phyloP scores from a whole-genome alignment of 179 eudicot species.

The Heliamphora pulchella region DNA sequence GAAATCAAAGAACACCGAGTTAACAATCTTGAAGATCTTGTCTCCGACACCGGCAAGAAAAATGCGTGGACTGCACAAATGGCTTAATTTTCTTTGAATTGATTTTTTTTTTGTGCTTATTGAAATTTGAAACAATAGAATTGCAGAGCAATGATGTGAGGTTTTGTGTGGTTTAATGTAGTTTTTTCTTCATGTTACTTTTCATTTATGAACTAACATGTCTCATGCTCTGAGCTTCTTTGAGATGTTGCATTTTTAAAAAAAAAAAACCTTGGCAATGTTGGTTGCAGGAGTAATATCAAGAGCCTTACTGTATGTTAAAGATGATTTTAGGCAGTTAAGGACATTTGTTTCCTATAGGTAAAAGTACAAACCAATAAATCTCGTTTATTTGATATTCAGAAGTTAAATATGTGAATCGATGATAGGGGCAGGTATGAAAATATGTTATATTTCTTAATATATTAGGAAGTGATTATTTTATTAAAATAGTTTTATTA shows the following conservation, averaged over 20 bases:
- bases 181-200: background rate
- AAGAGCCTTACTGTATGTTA: conserved; percentile 77
- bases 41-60: conserved; percentile 36
- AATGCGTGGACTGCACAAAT: background rate
- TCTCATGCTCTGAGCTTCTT: background rate
- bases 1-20: conserved; percentile 49
- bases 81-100: background rate
- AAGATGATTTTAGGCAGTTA: conserved; percentile 75
- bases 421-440: too few species aligned
- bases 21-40: conserved; percentile 52
- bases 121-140: background rate
- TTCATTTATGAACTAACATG: background rate
- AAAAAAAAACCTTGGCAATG: background rate
- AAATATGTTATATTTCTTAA: too few species aligned
- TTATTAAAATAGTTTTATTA: too few species aligned
- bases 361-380: conserved; percentile 25
- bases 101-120: background rate
- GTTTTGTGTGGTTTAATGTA: background rate
- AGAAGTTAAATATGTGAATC: too few species aligned
- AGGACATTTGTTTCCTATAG: conserved; percentile 73
- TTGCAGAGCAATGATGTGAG: background rate
- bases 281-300: conserved; percentile 74
- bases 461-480: too few species aligned
- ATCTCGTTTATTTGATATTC: too few species aligned
- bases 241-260: too few species aligned